A percentile compares a stretch with the other conserved stretches of the same genome.
Evolutionary conservation across 78 protist species (phyloP).

Genomic region (Guillardia theta): DNA sequence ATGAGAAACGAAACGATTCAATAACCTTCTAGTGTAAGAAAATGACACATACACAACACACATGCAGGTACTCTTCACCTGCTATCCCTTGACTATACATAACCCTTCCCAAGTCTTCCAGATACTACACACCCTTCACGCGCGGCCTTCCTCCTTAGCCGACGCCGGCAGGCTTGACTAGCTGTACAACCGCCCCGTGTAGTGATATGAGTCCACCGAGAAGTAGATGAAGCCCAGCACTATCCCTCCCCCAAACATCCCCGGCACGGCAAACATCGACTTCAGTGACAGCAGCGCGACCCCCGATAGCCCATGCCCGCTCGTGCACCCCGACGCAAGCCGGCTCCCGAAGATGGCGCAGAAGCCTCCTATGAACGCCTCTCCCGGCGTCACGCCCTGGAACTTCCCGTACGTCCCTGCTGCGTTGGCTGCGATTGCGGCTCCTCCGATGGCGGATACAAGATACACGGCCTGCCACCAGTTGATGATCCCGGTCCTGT

Average conservation of each 20-base stretch:
- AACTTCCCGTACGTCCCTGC: background rate
- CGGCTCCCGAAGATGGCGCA: background rate
- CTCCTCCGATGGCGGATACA: background rate
- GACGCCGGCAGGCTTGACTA: no score
- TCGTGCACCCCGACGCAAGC: background rate
- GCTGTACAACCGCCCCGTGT: background rate
- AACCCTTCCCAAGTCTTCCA: no score
- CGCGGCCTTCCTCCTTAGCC: no score
- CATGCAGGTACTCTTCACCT: no score
- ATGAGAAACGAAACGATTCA: no score
- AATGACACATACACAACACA: no score
- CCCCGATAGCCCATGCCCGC: conserved; percentile 16
- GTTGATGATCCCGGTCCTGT: background rate
- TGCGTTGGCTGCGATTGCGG: background rate
- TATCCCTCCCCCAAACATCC: background rate
- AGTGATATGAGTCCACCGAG: background rate
- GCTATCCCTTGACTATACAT: no score
- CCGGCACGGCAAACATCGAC: background rate
- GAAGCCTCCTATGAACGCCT: background rate
- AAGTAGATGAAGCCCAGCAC: background rate
- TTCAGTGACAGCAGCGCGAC: background rate
- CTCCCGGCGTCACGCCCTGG: no score
- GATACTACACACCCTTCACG: no score
- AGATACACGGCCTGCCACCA: background rate
- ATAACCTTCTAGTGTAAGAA: no score